Evolutionary conservation across 208 protist species (phyloP).

Genomic region (Wallacemonas collosoma): DNA sequence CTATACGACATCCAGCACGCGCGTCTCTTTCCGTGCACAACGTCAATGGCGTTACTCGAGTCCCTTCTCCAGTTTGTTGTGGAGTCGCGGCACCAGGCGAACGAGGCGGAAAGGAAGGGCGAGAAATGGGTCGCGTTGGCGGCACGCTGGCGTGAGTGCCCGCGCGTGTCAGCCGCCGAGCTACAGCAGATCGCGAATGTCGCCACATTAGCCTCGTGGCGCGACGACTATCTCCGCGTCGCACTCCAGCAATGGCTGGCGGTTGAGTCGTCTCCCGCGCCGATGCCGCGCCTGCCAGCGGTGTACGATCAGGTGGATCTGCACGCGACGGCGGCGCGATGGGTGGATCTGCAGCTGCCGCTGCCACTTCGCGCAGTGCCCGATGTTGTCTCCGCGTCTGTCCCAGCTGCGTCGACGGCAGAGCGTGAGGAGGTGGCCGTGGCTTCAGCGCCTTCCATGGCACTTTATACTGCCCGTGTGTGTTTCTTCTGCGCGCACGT

Average conservation of each 20-base stretch:
- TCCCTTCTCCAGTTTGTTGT: conserved; percentile 29
- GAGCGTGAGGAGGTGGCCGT: too few relatives aligned
- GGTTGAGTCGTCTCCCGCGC: background rate
- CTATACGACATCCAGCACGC: conserved; percentile 5
- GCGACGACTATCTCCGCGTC: conserved; percentile 36
- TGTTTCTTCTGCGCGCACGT: conserved; percentile 21
- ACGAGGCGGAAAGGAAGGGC: background rate
- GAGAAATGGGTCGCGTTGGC: conserved; percentile 18
- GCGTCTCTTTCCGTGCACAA: conserved; percentile 21
- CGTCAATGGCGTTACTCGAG: conserved; percentile 29
- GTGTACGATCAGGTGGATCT: conserved; percentile 42
- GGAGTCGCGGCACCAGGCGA: conserved; percentile 9
- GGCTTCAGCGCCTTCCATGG: too few relatives aligned
- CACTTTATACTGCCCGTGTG: conserved; percentile 1
- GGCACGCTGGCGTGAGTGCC: conserved; percentile 31
- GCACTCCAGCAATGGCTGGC: conserved; percentile 33
- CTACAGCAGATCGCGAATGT: conserved; percentile 38
- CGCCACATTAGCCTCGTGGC: conserved; percentile 22
- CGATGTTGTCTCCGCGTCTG: too few relatives aligned
- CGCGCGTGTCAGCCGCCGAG: conserved; percentile 43
- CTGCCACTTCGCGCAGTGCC: conserved; percentile 19
- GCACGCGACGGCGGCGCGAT: conserved; percentile 32
- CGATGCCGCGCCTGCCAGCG: background rate
- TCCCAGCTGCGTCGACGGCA: too few relatives aligned
- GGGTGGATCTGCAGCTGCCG: conserved; percentile 27